Conservation (phyloP, 2,329 filamentous ascomycete species). For the Chaetomiaceae sp. region DNA sequence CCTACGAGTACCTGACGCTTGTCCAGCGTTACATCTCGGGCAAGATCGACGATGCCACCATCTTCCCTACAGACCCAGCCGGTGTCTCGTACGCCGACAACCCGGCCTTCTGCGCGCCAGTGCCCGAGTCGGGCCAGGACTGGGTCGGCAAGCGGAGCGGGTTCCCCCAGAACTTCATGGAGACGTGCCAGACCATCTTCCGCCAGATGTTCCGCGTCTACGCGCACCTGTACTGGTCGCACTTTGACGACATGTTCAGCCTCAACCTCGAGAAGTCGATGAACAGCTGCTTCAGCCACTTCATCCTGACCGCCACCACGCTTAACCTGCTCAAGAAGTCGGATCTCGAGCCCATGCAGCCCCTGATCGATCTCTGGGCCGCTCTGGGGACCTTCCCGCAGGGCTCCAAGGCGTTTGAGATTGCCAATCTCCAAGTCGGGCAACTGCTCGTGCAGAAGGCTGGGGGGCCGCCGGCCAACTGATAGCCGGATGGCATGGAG, state of each 20-base stretch:
- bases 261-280: conserved; percentile 75
- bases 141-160: conserved; percentile 92
- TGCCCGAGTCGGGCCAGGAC: conserved; percentile 57
- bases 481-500: not conserved
- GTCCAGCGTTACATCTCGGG: conserved; percentile 97
- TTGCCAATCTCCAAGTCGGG: conserved; percentile 58
- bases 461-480: conserved; percentile 22
- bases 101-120: conserved; percentile 51
- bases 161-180: conserved; percentile 84
- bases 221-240: conserved; percentile 94
- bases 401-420: conserved; percentile 64
- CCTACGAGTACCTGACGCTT: conserved; percentile 87
- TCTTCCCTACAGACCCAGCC: conserved; percentile 84
- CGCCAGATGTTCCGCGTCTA: conserved; percentile 99
- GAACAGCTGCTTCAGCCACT: conserved; percentile 85
- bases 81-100: conserved; percentile 63
- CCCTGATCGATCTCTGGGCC: conserved; percentile 86
- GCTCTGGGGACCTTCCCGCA: conserved; percentile 82
- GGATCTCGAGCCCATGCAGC: conserved; percentile 94
- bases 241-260: conserved; percentile 83
- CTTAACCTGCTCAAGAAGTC: conserved; percentile 81
- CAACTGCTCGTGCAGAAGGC: conserved; percentile 51
- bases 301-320: conserved; percentile 73
- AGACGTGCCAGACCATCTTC: conserved; percentile 90
- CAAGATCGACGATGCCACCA: conserved; percentile 84